These are phyloP conservation scores for Styphnolobium japonicum DNA, from an alignment of 306 rosid species.

Conservation along the genomic window DNA sequence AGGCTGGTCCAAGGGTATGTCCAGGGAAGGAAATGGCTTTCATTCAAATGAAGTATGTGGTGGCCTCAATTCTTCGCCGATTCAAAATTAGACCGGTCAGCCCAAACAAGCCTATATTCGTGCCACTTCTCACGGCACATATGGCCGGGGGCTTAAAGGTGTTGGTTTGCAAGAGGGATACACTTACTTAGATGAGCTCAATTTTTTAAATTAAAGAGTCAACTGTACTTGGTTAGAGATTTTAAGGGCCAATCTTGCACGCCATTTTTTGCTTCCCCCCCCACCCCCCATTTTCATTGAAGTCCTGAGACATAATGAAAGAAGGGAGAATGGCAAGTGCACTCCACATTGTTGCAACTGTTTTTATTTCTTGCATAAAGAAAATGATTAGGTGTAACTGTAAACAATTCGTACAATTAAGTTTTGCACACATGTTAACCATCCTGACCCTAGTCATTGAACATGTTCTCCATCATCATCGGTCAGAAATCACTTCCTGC, in stretches of 20 bases:
- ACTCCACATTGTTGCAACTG: background rate
- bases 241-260: background rate
- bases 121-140: slow-evolving; percentile 86
- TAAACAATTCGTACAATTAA: background rate
- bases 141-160: slow-evolving; percentile 87
- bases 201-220: slow-evolving; percentile 18
- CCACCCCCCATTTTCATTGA: too few species aligned
- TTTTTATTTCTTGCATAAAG: background rate
- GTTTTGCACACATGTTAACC: slow-evolving; percentile 4
- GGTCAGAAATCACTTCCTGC: slow-evolving; percentile 2
- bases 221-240: background rate
- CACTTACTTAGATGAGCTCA: slow-evolving; percentile 7
- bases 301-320: background rate
- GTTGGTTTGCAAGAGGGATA: slow-evolving; percentile 46
- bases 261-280: slow-evolving; percentile 1
- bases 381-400: slow-evolving; percentile 9
- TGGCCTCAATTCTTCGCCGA: slow-evolving; percentile 56
- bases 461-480: slow-evolving; percentile 1
- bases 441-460: background rate
- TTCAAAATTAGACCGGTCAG: slow-evolving; percentile 48
- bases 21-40: slow-evolving; percentile 91
- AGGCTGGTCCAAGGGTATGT: slow-evolving; percentile 94
- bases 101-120: slow-evolving; percentile 54
- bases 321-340: background rate
- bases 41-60: slow-evolving; percentile 72